Evolutionary conservation across 1,139 yeast genomes (phyloP).

Genomic region (Blastobotrys malaysiensis): DNA sequence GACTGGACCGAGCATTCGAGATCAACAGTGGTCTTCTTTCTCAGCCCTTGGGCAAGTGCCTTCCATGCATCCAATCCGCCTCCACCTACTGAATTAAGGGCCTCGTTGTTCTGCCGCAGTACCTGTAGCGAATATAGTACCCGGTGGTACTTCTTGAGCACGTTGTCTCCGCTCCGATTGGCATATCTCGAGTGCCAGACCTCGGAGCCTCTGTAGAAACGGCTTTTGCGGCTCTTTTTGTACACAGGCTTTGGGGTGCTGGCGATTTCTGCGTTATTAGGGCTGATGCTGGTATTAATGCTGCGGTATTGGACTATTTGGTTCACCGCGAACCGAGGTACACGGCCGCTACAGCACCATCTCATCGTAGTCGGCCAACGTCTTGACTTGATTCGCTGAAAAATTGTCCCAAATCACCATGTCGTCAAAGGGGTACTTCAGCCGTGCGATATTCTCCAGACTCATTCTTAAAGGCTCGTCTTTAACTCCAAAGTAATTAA

Average conservation of each 20-base stretch:
- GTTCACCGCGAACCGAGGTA: neutral
- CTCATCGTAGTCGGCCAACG: neutral
- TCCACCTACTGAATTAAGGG: neutral
- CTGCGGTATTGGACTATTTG: neutral
- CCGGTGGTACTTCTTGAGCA: neutral
- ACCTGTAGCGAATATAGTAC: neutral
- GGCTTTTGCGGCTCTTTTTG: neutral
- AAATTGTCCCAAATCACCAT: neutral
- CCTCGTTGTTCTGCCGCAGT: neutral
- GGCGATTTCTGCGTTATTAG: no score
- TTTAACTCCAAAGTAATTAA: no score
- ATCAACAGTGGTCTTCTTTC: neutral
- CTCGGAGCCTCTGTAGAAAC: neutral
- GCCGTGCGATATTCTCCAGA: no score
- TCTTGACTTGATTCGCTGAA: neutral
- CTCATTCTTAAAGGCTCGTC: no score
- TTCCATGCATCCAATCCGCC: neutral
- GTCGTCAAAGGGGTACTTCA: neutral
- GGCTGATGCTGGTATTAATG: neutral
- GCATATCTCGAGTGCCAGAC: slow-evolving; percentile 3
- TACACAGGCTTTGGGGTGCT: neutral
- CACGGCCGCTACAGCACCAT: neutral
- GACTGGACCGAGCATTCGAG: neutral
- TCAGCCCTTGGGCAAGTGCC: neutral
- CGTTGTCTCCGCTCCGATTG: neutral